Percentiles rank a stretch among this genome's conserved stretches.
phyloP scores from a whole-genome alignment of 371 early-diverging fungal genomes.

The Mucor irregularis region DNA sequence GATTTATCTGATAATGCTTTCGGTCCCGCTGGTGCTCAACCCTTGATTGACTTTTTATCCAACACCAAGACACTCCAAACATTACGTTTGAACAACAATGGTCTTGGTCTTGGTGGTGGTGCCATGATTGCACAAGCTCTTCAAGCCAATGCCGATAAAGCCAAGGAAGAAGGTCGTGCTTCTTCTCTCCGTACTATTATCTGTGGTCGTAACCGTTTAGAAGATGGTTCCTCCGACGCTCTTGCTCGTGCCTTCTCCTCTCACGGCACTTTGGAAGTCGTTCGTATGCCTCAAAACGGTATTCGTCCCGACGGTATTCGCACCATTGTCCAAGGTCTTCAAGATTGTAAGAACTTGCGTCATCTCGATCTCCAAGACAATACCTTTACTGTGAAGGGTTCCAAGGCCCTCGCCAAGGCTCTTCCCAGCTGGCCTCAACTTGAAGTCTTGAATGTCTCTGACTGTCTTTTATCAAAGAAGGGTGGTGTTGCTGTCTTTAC shows the following conservation, averaged over 20 bases:
- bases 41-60: slow-evolving; percentile 81
- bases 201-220: slow-evolving; percentile 93
- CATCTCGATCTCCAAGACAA: slow-evolving; percentile 95
- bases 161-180: slow-evolving; percentile 58
- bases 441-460: slow-evolving; percentile 82
- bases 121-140: slow-evolving; percentile 86
- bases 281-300: slow-evolving; percentile 97
- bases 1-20: slow-evolving; percentile 98
- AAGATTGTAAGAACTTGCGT: slow-evolving; percentile 67
- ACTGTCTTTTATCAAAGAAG: slow-evolving; percentile 81
- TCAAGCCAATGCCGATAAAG: slow-evolving; percentile 69
- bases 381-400: slow-evolving; percentile 87
- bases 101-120: slow-evolving; percentile 90
- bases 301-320: slow-evolving; percentile 93
- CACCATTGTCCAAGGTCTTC: slow-evolving; percentile 70
- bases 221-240: slow-evolving; percentile 76
- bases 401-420: slow-evolving; percentile 77
- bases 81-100: slow-evolving; percentile 94
- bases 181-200: slow-evolving; percentile 80
- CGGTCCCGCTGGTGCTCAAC: slow-evolving; percentile 92
- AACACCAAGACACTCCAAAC: slow-evolving; percentile 77
- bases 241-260: slow-evolving; percentile 84
- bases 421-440: slow-evolving; percentile 81
- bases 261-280: slow-evolving; percentile 71
- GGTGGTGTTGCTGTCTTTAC: slow-evolving; percentile 70